Base-by-base conservation (phyloP, 1,284 basidiomycete species). In the Leccinum solheimii region DNA sequence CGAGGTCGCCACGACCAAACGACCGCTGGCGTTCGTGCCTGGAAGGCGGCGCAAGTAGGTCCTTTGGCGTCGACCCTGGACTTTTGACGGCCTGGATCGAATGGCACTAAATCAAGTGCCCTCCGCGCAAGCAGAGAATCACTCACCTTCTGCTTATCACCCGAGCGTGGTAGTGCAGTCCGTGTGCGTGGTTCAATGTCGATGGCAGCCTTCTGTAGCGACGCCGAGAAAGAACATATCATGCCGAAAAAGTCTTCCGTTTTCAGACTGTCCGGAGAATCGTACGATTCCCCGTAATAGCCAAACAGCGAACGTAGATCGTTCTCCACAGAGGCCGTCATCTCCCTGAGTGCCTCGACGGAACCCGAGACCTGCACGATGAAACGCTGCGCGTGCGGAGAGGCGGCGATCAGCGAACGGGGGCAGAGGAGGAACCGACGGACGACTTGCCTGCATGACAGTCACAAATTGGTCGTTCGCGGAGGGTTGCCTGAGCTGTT, bases 231-330 rank as follows among this genome's bases (percentile, higher is more conserved):
- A 0, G 86, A 83, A 19, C 85, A 78, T 30, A 95, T 82, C 57
- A 89, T 77, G 1, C 82, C 84, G 68, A 95, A 94, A 69, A 95
- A 86, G 62, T 91, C 88, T 69, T 95, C 94, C 0, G 89, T 84
- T 67, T 88, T 92, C 1, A 81, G 81, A 1, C 84, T 78, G 13
- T 88, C 86, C 0, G 83, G 79, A 1, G 83, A 79, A 58, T 85
- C 82, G 2, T 83, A 80, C 50, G 79, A 78, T 71, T 94, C 91
- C 9, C 92, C 92, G 68, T 87, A 95, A 77, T 91, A 95, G 0
- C 68, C 62, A 9, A 92, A 75, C 21, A 94, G 64, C 4, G 80
- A 79, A 23, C 76, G 76, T 5, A 95, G 74, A 58, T 92, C 89
- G 3, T 67, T 73, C 16, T 88, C 83, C 14, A 95, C 75, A 1